These are phyloP conservation scores for Neurospora sp. DNA, from an alignment of 495 filamentous ascomycete species.

Conservation along the genomic window DNA sequence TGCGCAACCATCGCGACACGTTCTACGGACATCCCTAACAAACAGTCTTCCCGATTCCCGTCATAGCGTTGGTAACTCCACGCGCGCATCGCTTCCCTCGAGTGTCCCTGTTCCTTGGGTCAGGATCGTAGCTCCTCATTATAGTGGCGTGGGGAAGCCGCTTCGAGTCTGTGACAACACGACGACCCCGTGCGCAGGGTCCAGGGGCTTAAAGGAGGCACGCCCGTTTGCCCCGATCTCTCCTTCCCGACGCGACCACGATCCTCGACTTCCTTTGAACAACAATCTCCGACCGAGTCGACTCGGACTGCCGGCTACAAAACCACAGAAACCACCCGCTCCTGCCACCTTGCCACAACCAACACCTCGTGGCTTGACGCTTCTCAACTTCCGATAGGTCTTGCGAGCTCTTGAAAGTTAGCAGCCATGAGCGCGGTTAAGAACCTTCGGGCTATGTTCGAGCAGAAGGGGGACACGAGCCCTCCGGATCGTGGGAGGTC, in stretches of 20 bases:
- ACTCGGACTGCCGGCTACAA: neutral
- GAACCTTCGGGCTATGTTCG: constrained; percentile 83
- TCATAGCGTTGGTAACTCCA: neutral
- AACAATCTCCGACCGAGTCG: neutral
- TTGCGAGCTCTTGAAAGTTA: constrained; percentile 2
- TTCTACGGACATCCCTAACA: neutral
- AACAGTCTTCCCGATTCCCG: neutral
- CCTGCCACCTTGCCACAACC: neutral
- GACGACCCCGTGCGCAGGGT: neutral
- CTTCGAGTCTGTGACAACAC: neutral
- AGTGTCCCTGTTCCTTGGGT: neutral
- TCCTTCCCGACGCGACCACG: neutral
- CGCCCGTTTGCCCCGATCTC: neutral
- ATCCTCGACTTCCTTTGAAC: neutral
- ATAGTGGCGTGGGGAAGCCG: neutral
- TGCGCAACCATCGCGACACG: neutral
- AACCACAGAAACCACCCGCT: neutral
- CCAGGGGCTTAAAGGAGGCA: neutral
- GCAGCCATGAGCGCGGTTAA: constrained; percentile 40
- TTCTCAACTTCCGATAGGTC: neutral
- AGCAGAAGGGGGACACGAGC: constrained; percentile 54
- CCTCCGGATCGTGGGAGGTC: constrained; percentile 68
- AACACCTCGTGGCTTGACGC: neutral
- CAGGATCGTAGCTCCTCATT: neutral
- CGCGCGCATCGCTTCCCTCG: neutral